phyloP scores from a whole-genome alignment of 768 basidiomycete species.

The Russula griseocarnosa region DNA sequence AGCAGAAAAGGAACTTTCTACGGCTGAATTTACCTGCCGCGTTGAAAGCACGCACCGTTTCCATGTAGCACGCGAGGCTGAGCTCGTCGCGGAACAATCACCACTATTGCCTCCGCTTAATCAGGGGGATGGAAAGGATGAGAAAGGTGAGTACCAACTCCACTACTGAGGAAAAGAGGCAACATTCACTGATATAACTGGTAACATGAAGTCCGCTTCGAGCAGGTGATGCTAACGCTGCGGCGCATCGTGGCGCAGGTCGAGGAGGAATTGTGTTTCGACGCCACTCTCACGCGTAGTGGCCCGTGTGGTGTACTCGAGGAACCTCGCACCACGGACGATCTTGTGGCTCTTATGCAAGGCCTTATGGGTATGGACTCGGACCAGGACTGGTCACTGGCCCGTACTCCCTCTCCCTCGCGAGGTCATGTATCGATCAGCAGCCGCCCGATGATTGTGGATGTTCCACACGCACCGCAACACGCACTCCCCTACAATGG shows the following conservation, averaged over 20 bases:
- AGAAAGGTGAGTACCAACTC: neutral
- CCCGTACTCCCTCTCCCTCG: neutral
- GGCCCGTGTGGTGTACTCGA: constrained; percentile 16
- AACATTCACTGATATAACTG: neutral
- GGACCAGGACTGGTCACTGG: neutral
- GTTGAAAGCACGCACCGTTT: constrained; percentile 1
- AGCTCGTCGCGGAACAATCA: constrained; percentile 8
- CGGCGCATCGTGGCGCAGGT: constrained; percentile 18
- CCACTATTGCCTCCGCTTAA: constrained; percentile 1
- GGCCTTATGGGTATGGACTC: constrained; percentile 10
- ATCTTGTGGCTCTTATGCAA: constrained; percentile 14
- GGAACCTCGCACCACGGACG: constrained; percentile 9
- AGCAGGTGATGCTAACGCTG: constrained; percentile 9
- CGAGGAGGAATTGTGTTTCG: constrained; percentile 7
- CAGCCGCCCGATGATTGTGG: neutral
- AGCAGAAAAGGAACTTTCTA: neutral
- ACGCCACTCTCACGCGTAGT: constrained; percentile 2
- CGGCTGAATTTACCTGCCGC: neutral
- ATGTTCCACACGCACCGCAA: neutral
- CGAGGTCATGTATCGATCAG: neutral
- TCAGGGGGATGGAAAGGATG: neutral
- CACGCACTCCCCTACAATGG: constrained; percentile 1
- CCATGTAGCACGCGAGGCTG: constrained; percentile 4
- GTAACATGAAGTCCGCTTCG: constrained; percentile 3
- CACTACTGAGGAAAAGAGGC: neutral